phyloP scores from a whole-genome alignment of 2,329 filamentous ascomycete species.

The Arthrobotrys iridis region DNA sequence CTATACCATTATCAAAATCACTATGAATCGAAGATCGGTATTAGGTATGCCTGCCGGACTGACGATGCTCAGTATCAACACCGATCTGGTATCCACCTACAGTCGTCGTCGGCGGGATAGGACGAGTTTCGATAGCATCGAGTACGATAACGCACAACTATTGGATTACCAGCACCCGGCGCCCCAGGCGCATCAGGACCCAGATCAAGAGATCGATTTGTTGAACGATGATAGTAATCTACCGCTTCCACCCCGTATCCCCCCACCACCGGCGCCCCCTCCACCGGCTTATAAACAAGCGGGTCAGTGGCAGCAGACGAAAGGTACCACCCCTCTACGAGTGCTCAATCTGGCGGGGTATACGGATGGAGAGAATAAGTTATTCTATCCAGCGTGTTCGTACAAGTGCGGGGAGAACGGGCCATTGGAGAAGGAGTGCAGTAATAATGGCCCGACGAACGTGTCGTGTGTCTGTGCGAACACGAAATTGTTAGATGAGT shows the following conservation, averaged over 20 bases:
- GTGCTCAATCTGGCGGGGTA: constrained; percentile 42
- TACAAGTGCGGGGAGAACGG: background rate
- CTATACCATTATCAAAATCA: background rate
- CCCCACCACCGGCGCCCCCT: background rate
- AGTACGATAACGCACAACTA: background rate
- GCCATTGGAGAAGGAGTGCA: background rate
- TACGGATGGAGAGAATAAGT: constrained; percentile 23
- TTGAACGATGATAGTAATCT: constrained; percentile 12
- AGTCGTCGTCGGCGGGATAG: background rate
- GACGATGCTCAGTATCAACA: constrained; percentile 8
- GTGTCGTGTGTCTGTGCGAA: constrained; percentile 28
- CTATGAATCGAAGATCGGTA: constrained; percentile 15
- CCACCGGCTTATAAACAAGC: background rate
- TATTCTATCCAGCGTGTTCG: constrained; percentile 29
- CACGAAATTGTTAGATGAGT: constrained; percentile 34
- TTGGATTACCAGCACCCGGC: constrained; percentile 8
- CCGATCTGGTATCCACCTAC: background rate
- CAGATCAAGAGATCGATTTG: constrained; percentile 12
- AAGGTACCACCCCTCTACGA: constrained; percentile 19
- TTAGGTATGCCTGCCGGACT: constrained; percentile 1
- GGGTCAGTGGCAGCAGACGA: background rate
- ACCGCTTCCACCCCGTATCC: background rate
- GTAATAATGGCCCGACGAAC: background rate
- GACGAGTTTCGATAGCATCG: constrained; percentile 13
- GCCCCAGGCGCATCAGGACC: constrained; percentile 10